Evolutionary conservation across 768 basidiomycete genomes (phyloP).

Genomic region (Russula foetens): DNA sequence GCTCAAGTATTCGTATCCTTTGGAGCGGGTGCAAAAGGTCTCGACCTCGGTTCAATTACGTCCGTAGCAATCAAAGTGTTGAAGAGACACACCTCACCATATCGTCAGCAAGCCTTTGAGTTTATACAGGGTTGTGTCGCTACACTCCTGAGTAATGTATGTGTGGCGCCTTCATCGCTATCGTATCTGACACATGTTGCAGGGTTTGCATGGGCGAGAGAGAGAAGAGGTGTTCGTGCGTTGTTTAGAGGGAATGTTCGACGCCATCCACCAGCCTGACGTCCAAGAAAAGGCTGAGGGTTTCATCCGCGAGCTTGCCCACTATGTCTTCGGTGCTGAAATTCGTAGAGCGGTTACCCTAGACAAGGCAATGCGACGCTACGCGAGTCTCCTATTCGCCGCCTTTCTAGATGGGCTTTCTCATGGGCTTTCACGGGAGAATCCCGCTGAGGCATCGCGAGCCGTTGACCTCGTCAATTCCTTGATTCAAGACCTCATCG

Average conservation of each 20-base stretch:
- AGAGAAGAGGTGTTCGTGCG: slow-evolving; percentile 64
- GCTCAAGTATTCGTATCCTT: slow-evolving; percentile 71
- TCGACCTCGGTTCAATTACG: slow-evolving; percentile 62
- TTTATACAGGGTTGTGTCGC: slow-evolving; percentile 65
- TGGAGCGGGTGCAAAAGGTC: slow-evolving; percentile 49
- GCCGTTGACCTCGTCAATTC: slow-evolving; percentile 52
- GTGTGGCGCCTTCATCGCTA: neutral
- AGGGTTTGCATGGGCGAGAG: slow-evolving; percentile 70
- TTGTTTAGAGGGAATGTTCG: slow-evolving; percentile 70
- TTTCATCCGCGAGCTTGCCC: slow-evolving; percentile 62
- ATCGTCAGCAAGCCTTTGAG: slow-evolving; percentile 53
- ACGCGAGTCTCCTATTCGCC: slow-evolving; percentile 49
- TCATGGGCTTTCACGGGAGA: slow-evolving; percentile 62
- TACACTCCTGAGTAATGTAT: slow-evolving; percentile 71
- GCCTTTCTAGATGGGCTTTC: slow-evolving; percentile 79
- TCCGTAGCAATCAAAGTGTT: slow-evolving; percentile 59
- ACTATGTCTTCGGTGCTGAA: slow-evolving; percentile 67
- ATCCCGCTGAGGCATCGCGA: slow-evolving; percentile 48
- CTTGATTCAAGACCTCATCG: slow-evolving; percentile 61
- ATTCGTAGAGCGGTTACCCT: slow-evolving; percentile 50
- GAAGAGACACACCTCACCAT: slow-evolving; percentile 38
- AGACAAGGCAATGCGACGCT: slow-evolving; percentile 43
- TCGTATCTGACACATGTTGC: slow-evolving; percentile 5
- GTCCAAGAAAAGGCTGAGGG: slow-evolving; percentile 59
- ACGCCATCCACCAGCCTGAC: slow-evolving; percentile 63